These are phyloP conservation scores for Houttuynia cordata DNA, from an alignment of 164 flowering plant genomes.

Conservation along the genomic window DNA sequence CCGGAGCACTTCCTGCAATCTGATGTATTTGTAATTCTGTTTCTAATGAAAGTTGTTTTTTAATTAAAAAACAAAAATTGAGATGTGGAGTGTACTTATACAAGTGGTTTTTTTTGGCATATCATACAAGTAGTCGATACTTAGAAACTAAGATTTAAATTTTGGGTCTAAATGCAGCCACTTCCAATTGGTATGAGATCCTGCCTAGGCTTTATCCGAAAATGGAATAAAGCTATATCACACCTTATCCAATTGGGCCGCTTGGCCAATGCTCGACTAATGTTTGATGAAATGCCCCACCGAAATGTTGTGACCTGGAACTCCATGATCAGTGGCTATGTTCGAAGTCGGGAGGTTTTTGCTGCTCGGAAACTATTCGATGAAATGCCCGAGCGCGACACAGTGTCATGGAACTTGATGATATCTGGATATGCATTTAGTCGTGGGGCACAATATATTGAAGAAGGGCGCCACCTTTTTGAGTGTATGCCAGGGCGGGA, in stretches of 20 bases:
- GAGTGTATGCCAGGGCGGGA: too few species aligned
- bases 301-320: slow-evolving; percentile 12
- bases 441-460: not conserved
- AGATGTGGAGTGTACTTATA: too few species aligned
- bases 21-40: too few species aligned
- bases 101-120: too few species aligned
- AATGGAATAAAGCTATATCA: slow-evolving; percentile 8
- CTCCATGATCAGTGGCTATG: slow-evolving; percentile 11
- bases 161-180: too few species aligned
- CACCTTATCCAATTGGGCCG: slow-evolving; percentile 5
- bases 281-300: slow-evolving; percentile 10
- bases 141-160: too few species aligned
- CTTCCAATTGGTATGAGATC: too few species aligned
- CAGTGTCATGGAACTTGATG: slow-evolving; percentile 17
- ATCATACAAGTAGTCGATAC: too few species aligned
- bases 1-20: too few species aligned
- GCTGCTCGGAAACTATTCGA: slow-evolving; percentile 8
- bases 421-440: slow-evolving; percentile 8
- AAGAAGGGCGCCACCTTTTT: too few species aligned
- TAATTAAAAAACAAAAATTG: too few species aligned
- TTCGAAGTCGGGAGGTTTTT: slow-evolving; percentile 3
- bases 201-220: not conserved
- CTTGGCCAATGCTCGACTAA: not conserved
- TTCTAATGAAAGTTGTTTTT: too few species aligned
- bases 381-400: slow-evolving; percentile 12